Evolutionary conservation across 2,329 filamentous ascomycete species (phyloP), one percentile per base, ranked within the genome.

Genomic region (Rutstroemia sp.): DNA sequence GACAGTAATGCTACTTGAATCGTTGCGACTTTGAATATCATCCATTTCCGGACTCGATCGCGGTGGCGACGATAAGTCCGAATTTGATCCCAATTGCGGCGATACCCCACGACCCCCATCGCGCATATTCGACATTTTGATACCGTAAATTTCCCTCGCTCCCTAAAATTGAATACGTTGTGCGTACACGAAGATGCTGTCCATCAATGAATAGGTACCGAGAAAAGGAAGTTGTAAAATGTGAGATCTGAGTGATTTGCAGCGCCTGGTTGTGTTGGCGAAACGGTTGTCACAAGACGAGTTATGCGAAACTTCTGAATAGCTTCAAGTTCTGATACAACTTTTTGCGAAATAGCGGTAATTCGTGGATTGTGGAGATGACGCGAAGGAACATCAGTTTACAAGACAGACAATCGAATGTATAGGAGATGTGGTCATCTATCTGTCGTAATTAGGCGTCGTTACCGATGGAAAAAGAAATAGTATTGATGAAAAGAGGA

Each of bases 51-150:
- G 78, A 45, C 78, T 72, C 8, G 76, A 74, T 58, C 73, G 75
- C 19, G 78, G 78, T 17, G 77, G 76, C 46, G 78, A 79, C 7
- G 78, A 80, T 48, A 80, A 73, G 51, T 76, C 73, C 71, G 56
- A 77, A 75, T 58, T 67, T 14, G 50, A 51, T 44, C 42, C 52
- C 52, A 55, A 23, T 27, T 49, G 52, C 50, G 52, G 52, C n/a
- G 52, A 55, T 16, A 25, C 52, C 46, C 46, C 46, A 48, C 52
- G 52, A 55, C 45, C 52, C 42, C 45, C 52, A 50, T 55, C 6
- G 27, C 44, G 52, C 39, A 37, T 12, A 55, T 25, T 55, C 41
- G 52, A 44, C 52, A 55, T 55, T n/a, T 23, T 42, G 44, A 41
- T 23, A 12, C 2, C 17, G 21, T 9, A 48, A 41, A 27, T 34